A percentile compares a stretch with the other conserved stretches of the same genome.
phyloP scores from a whole-genome alignment of 352 stramenopile species.

The Phytopythium cucurbitacearum region DNA sequence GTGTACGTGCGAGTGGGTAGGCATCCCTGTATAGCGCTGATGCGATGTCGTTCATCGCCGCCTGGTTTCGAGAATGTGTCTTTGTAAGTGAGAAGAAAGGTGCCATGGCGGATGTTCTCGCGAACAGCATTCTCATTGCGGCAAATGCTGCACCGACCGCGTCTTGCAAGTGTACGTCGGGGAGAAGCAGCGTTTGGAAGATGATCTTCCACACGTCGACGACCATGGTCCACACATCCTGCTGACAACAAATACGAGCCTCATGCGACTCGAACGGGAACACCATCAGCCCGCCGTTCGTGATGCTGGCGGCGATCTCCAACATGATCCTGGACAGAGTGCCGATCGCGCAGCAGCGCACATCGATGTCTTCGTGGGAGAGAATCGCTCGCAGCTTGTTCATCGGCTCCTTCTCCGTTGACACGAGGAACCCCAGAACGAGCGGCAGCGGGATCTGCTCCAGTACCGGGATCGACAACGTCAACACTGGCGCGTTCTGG shows the following conservation, averaged over 20 bases:
- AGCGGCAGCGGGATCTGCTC: conserved; percentile 51
- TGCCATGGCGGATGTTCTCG: conserved; percentile 32
- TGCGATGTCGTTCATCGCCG: conserved; percentile 60
- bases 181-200: conserved; percentile 50
- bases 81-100: conserved; percentile 16
- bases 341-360: conserved; percentile 55
- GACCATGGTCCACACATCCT: conserved; percentile 74
- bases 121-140: conserved; percentile 58
- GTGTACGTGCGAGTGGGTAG: conserved; percentile 41
- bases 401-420: conserved; percentile 67
- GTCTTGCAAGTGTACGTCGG: not conserved
- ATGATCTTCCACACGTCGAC: conserved; percentile 81
- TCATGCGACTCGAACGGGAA: conserved; percentile 86
- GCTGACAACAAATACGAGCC: conserved; percentile 70
- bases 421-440: conserved; percentile 57
- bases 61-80: conserved; percentile 14
- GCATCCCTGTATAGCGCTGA: conserved; percentile 66
- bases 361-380: conserved; percentile 58
- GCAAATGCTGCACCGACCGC: conserved; percentile 40
- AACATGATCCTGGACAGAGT: conserved; percentile 54
- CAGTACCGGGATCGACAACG: conserved; percentile 48
- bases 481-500: conserved; percentile 47
- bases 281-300: conserved; percentile 49
- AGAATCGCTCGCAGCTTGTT: conserved; percentile 71
- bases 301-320: conserved; percentile 39